These are phyloP conservation scores for Komagataella ulmi DNA, from an alignment of 805 yeast species.

Conservation along the genomic window DNA sequence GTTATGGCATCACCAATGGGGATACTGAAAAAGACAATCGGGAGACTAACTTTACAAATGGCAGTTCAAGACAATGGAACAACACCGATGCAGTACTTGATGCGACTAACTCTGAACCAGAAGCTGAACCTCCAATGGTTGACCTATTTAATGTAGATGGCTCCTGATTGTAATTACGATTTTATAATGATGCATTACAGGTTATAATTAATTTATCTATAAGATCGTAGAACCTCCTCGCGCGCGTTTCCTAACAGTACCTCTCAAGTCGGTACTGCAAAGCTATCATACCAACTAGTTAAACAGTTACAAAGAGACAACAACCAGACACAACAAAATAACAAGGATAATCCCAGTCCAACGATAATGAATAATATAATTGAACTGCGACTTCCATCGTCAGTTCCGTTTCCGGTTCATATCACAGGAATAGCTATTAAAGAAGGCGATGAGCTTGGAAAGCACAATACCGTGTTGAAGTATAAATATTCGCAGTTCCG, in stretches of 20 bases:
- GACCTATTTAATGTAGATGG: neutral
- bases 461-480: conserved; percentile 40
- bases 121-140: neutral
- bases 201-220: too few species aligned
- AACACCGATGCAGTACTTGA: neutral
- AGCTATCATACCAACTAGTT: neutral
- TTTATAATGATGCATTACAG: too few species aligned
- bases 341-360: neutral
- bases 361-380: conserved; percentile 22
- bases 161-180: neutral
- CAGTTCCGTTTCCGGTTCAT: conserved; percentile 57
- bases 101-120: neutral
- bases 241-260: neutral
- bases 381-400: conserved; percentile 40
- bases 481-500: conserved; percentile 60
- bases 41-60: neutral
- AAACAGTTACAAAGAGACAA: neutral
- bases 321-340: neutral
- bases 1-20: neutral
- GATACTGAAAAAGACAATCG: neutral
- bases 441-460: conserved; percentile 31
- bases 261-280: neutral
- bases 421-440: conserved; percentile 34
- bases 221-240: neutral
- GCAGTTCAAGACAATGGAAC: neutral